Evolutionary conservation across 345 rosid genomes (phyloP).

Genomic region (Diplotaxis tenuifolia): DNA sequence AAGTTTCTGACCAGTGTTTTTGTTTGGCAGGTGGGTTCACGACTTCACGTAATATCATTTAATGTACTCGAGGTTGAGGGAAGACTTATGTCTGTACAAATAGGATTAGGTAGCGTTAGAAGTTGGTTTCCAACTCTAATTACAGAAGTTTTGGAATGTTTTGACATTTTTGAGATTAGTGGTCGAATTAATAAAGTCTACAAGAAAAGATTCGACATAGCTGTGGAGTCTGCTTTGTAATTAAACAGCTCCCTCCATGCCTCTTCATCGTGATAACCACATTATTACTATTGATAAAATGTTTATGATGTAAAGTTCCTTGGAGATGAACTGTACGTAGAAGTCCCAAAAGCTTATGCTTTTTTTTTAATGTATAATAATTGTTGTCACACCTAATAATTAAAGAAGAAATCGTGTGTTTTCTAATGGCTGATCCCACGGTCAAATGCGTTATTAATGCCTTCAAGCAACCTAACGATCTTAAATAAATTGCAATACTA

Average conservation of each 20-base stretch:
- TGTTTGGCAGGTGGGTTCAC: too few relatives aligned
- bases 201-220: background rate
- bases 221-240: background rate
- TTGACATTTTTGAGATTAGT: background rate
- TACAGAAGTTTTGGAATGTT: too few relatives aligned
- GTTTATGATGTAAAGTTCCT: background rate
- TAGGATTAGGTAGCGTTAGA: too few relatives aligned
- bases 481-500: background rate
- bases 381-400: background rate
- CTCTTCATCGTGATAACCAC: background rate
- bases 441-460: background rate
- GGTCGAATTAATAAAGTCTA: background rate
- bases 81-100: too few relatives aligned
- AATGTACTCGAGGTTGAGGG: too few relatives aligned
- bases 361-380: background rate
- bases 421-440: background rate
- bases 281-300: background rate
- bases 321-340: conserved; percentile 9
- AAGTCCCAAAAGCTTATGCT: background rate
- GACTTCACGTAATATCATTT: too few relatives aligned
- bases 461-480: background rate
- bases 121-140: too few relatives aligned
- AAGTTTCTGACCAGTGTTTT: too few relatives aligned
- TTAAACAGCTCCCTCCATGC: background rate
- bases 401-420: background rate